Conservation (phyloP, 2,329 filamentous ascomycete species). For the Curvularia sp. region DNA sequence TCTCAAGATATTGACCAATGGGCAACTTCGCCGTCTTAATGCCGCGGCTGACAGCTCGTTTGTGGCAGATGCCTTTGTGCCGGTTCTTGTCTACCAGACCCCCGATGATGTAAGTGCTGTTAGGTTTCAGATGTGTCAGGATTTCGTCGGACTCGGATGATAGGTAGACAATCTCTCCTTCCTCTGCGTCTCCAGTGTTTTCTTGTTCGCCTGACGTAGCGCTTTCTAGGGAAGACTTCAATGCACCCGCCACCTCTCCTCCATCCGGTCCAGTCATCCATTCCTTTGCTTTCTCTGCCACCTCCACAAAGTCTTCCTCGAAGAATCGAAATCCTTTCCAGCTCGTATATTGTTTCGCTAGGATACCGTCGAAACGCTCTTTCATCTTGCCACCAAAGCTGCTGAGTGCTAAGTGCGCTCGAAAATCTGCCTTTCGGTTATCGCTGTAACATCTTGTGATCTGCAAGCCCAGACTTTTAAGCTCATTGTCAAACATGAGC, state of each 20-base stretch:
- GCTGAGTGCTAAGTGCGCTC: conserved; percentile 76
- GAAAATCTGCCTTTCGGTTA: conserved; percentile 73
- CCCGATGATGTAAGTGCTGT: conserved; percentile 91
- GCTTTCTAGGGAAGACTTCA: conserved; percentile 51
- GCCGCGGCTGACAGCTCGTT: conserved; percentile 74
- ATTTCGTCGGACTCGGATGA: conserved; percentile 90
- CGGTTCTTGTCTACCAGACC: conserved; percentile 96
- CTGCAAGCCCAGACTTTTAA: conserved; percentile 81
- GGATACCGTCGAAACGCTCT: conserved; percentile 78
- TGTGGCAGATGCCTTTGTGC: conserved; percentile 93
- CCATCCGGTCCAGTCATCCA: conserved; percentile 69
- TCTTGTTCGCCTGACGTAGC: conserved; percentile 53
- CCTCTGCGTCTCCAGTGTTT: conserved; percentile 29
- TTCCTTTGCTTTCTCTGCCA: conserved; percentile 69
- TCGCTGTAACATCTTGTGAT: conserved; percentile 89
- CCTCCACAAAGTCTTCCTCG: conserved; percentile 75
- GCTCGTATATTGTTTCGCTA: conserved; percentile 72
- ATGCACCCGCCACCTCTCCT: conserved; percentile 66
- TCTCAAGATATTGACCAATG: conserved; percentile 93
- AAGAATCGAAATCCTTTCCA: conserved; percentile 83
- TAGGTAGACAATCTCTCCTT: conserved; percentile 79
- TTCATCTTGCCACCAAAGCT: conserved; percentile 78
- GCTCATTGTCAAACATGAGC: conserved; percentile 86
- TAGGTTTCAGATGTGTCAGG: conserved; percentile 80
- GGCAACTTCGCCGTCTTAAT: conserved; percentile 90